phyloP scores from a whole-genome alignment of 1,284 basidiomycete genomes.

The Athelia psychrophila region DNA sequence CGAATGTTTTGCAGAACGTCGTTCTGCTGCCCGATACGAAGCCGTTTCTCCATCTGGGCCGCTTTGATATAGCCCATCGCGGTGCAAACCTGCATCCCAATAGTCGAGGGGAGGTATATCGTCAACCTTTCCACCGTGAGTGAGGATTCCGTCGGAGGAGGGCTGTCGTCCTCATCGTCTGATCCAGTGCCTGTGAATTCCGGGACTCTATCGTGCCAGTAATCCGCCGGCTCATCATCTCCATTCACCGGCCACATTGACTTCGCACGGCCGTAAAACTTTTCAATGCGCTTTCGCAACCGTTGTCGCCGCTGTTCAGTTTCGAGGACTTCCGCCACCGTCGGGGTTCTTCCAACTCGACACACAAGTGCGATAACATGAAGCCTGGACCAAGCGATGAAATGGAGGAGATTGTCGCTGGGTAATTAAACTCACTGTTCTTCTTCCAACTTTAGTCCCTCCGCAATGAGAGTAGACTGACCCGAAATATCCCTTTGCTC shows the following conservation, averaged over 20 bases:
- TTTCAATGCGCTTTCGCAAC: not conserved
- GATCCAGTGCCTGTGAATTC: not conserved
- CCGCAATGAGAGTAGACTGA: not conserved
- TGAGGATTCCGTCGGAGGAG: not conserved
- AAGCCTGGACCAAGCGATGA: not conserved
- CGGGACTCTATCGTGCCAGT: not conserved
- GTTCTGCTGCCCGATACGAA: not conserved
- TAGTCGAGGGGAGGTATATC: not conserved
- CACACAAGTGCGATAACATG: not conserved
- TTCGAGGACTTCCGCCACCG: not conserved
- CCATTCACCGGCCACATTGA: not conserved
- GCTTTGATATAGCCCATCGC: not conserved
- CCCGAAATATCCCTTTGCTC: not conserved
- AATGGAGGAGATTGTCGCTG: not conserved
- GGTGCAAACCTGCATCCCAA: not conserved
- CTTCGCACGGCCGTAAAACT: not conserved
- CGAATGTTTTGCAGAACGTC: not conserved
- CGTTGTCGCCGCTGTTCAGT: not conserved
- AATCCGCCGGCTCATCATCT: not conserved
- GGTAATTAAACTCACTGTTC: not conserved
- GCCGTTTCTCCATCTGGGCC: not conserved
- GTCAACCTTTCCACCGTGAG: not conserved
- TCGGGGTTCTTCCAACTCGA: not conserved
- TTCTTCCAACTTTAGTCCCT: slow-evolving; percentile 1
- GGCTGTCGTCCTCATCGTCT: not conserved